A percentile compares a stretch with the other conserved stretches of the same genome.
Conservation (phyloP, 148 eudicot genomes). For the Talinum fruticosum region DNA sequence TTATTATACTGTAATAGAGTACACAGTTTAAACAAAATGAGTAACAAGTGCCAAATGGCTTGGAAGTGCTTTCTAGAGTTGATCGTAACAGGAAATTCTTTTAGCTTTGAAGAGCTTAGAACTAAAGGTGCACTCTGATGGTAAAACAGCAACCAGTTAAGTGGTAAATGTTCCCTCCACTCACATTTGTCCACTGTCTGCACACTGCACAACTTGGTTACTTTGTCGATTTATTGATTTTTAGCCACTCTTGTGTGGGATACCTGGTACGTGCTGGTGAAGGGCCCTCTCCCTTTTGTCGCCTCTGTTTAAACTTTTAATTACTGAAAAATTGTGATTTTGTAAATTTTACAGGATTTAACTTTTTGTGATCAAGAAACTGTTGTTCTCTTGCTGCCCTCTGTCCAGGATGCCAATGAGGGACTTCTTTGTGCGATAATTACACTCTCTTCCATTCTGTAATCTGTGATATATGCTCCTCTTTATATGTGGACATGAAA, state of each 20-base stretch:
- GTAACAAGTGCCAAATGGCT: background rate
- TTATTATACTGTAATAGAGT: background rate
- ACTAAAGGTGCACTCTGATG: background rate
- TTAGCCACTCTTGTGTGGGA: background rate
- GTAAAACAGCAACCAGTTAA: background rate
- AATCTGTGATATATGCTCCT: background rate
- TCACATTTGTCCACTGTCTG: background rate
- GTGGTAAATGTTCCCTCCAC: background rate
- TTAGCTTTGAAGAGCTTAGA: background rate
- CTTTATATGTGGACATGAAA: background rate
- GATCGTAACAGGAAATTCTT: background rate
- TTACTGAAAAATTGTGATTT: background rate
- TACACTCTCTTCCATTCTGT: background rate
- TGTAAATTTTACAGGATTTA: background rate
- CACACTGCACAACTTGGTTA: background rate
- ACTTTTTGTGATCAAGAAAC: background rate
- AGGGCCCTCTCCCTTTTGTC: background rate
- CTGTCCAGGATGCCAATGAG: background rate
- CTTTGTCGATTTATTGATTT: background rate
- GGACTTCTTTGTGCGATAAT: background rate
- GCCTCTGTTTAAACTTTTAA: background rate
- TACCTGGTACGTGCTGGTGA: background rate
- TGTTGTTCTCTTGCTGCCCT: background rate
- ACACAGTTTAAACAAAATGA: background rate
- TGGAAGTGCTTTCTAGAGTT: background rate